Evolutionary conservation across 805 yeast genomes (phyloP), one percentile per base, ranked within the genome.

Genomic region (Dipodascus geniculatus): DNA sequence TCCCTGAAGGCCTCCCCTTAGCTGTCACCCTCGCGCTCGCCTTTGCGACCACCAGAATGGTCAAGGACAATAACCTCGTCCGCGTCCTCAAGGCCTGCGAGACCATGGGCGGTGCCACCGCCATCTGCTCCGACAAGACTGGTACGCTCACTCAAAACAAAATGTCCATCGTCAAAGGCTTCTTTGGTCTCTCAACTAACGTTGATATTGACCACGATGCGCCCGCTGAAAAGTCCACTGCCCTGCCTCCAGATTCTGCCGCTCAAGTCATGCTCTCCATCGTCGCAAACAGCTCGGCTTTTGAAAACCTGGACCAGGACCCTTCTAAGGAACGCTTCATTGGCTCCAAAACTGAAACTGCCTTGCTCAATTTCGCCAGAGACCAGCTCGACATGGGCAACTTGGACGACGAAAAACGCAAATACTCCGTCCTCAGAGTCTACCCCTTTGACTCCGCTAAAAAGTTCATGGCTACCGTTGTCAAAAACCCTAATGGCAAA

Each of bases 61-160:
- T 96, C 20, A 85, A 86, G 67, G 96, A 93, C 67, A 95, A 95
- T 58, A 91, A 91, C 66, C 74, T 93, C 63, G 99, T 93, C n/a
- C 81, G 99, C 62, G 95, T 88, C 8, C 74, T 93, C 60, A 83
- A 83, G 63, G 83, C 95, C 49, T 93, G 99, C 76, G 99, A 93
- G 70, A 93, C 96, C 17, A 91, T 93, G 98, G 99, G 99, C 48
- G 88, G 96, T 49, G 99, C 97, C 1, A 93, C 98, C 14, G 93
- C 96, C 2, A 77, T 93, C 51, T 93, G 99, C 69, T 89, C 97
- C 0, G 99, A 93, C 71, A 91, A 93, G 68, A 93, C 99, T 0
- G 99, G 99, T 56, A 93, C 99, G 11, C 75, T 93, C 54, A 93
- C 99, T 1, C 96, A 89, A 67, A 93, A 93, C 68, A 77, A 75